Evolutionary conservation across 1,139 yeast species (phyloP).

Genomic region (Nakaseomyces bracarensis): DNA sequence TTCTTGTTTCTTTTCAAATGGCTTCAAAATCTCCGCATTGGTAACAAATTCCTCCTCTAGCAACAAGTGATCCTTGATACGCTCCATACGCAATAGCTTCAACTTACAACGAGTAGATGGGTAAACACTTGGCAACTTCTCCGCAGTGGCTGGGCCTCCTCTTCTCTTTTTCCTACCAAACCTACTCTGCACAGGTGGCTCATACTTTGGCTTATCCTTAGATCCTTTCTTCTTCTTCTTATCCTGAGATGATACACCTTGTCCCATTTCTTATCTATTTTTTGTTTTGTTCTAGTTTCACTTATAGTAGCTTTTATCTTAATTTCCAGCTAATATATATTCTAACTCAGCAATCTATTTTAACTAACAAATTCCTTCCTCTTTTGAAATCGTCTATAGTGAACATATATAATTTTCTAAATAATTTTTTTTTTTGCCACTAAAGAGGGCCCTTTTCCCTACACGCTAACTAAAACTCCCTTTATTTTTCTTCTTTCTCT

Average conservation of each 20-base stretch:
- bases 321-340: too few species aligned
- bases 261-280: constrained; percentile 44
- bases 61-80: constrained; percentile 91
- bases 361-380: too few species aligned
- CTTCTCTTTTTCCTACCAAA: constrained; percentile 69
- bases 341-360: too few species aligned
- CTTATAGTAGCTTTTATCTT: background rate
- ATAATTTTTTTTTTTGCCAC: too few species aligned
- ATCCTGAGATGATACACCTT: constrained; percentile 71
- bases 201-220: constrained; percentile 87
- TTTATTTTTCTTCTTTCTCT: too few species aligned
- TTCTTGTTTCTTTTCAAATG: constrained; percentile 92
- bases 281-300: background rate
- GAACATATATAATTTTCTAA: too few species aligned
- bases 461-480: too few species aligned
- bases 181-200: constrained; percentile 94
- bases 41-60: constrained; percentile 95
- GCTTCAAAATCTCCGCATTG: constrained; percentile 89
- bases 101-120: constrained; percentile 93
- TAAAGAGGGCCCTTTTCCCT: too few species aligned
- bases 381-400: too few species aligned
- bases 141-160: constrained; percentile 88
- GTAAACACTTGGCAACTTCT: constrained; percentile 75
- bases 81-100: constrained; percentile 81
- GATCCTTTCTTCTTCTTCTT: constrained; percentile 66